Evolutionary conservation across 2,329 filamentous ascomycete genomes (phyloP), one percentile per base, ranked within the genome.

Genomic region (Clonostachys rosea): DNA sequence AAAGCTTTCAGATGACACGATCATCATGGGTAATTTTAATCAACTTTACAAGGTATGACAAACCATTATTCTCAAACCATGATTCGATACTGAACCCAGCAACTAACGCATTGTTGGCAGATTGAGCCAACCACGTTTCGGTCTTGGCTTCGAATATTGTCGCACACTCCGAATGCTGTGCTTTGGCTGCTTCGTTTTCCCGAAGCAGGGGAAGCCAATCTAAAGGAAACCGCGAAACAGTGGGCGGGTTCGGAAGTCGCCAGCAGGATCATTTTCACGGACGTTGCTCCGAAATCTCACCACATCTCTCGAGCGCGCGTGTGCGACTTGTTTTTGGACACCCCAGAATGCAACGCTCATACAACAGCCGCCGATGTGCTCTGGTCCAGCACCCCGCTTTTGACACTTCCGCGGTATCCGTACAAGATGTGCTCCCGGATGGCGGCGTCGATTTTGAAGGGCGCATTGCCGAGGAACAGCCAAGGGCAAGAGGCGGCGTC

Each of bases 391-490:
- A 97, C 94, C 1, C 94, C 94, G 6, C 73, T 99, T 18, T 75
- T 99, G 30, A 99, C 94, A 0, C 75, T 94, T 33, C 91, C 94
- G 11, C 82, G 94, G 35, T 96, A 97, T 65, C 81, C 87, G 44
- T 96, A 96, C 70, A 99, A 99, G 68, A 99, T 99, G 94, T 99
- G 94, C 67, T 95, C 90, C 40, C 87, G 94, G 46, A 99, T 99
- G 87, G 94, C 92, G 7, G 91, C 94, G 7, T 96, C 90, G 11
- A 97, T 99, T 48, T 76, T 99, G 33, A 88, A 84, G 53, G 94
- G 94, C 14, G 94, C 94, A 0, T 70, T 99, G 5, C 94, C 94
- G 0, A 86, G 83, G 54, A 76, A 73, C 1, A 68, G 73, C 2
- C 81, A 83, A n/a, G 91, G 92, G 4, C 69, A 71, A 7, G 73